These are phyloP conservation scores for Cystodermella granulosa DNA, from an alignment of 1,284 basidiomycete species.

Conservation along the genomic window DNA sequence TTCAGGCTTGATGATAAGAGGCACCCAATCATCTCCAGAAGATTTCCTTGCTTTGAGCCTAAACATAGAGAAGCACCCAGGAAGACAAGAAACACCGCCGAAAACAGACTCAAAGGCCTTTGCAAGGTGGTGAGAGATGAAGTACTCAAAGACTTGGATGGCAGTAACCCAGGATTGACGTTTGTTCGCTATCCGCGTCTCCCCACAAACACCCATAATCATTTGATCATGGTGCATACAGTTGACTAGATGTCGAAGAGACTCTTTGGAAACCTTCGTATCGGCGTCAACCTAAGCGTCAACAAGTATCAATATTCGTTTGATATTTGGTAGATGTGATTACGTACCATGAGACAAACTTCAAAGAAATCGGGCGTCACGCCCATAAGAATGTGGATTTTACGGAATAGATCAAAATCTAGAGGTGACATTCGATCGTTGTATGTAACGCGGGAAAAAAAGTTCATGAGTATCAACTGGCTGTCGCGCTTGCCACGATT, in stretches of 20 bases:
- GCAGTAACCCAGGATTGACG: conserved; percentile 95
- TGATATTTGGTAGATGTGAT: no score
- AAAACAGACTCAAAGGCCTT: conserved; percentile 99
- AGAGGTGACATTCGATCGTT: conserved; percentile 98
- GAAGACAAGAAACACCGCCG: conserved; percentile 97
- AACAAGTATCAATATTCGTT: conserved; percentile 6
- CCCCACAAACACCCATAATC: conserved; percentile 99
- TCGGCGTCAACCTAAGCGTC: conserved; percentile 87
- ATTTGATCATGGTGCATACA: conserved; percentile 97
- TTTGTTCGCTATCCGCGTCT: conserved; percentile 98
- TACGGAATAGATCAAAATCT: conserved; percentile 97
- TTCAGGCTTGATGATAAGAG: conserved; percentile 94
- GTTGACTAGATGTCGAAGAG: conserved; percentile 83
- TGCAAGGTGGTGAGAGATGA: conserved; percentile 96
- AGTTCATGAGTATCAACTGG: conserved; percentile 99
- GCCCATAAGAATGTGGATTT: conserved; percentile 94
- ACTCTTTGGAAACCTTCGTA: conserved; percentile 86
- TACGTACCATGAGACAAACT: conserved; percentile 84
- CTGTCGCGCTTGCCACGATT: conserved; percentile 98
- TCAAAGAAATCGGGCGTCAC: conserved; percentile 99
- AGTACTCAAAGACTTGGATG: conserved; percentile 98
- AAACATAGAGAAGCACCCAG: conserved; percentile 99
- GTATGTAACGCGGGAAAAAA: conserved; percentile 97
- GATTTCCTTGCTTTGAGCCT: conserved; percentile 88
- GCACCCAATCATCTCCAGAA: conserved; percentile 93